Base-by-base conservation (phyloP, 163 green algal species). In the Trebouxiophyceae sp. region DNA sequence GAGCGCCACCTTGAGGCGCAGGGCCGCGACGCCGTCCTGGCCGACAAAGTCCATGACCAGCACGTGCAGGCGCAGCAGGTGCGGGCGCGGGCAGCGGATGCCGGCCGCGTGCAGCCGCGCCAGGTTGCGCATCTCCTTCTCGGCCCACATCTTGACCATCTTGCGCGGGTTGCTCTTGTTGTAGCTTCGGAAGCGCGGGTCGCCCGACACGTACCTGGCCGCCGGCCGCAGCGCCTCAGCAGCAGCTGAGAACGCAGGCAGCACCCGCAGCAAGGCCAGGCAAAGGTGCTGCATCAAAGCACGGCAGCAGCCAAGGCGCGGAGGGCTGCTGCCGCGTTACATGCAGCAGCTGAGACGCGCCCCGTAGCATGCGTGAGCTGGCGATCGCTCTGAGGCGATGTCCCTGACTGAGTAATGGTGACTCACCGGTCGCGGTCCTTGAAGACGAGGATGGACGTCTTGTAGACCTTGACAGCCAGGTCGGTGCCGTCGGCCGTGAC, bases 61-160 rank as follows among this genome's bases (percentile, higher is more conserved):
- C 50, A 99, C 86, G 73, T 99, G 93, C 63, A 91, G 64, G 50
- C 90, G 85, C 72, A 98, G 89, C 78, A 93, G 79, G 57, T 95
- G 62, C 16, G 92, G 90, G 56, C 69, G 73, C 1, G 93, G 91
- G 46, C 83, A 86, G 45, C 72, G 77, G 63, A 99, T 91, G 62
- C 91, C 92, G 4, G 83, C 85, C 0, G 73, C 62, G 28, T 72
- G 57, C 54, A 95, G 72, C 31, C 89, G 81, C 24, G 77, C 73
- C 63, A 99, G 78, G 81, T 99, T 99, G 45, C 94, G 82, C 84
- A 96, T 91, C 87, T 99, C 94, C 87, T 99, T 99, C 81, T 99
- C 94, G 22, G 94, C 94, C 94, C 94, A 99, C 69, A 81, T 74
- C 65, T 97, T 92, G 19, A 99, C 94, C 94, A 99, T 99, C 81